Base-by-base conservation (phyloP, 768 basidiomycete species). In the Kockovaella imperatae region DNA sequence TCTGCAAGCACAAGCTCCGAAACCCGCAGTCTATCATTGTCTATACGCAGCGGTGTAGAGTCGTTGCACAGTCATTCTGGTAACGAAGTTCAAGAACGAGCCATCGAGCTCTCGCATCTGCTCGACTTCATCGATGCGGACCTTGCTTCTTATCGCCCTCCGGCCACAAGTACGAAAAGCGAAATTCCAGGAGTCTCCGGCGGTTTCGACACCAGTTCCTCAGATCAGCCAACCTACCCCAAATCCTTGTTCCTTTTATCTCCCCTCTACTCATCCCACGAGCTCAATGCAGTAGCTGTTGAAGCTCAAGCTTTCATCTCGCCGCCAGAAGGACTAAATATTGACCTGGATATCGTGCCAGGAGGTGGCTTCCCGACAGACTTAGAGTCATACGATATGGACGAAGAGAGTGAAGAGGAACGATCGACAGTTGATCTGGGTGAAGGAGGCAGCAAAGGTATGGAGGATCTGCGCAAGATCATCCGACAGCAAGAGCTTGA, bases 41-140 rank as follows among this genome's bases (percentile, higher is more conserved):
- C n/a, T n/a, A n/a, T n/a, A n/a, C n/a, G n/a, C n/a, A 73, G 69
- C 11, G 78, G 80, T n/a, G 71, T 87, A 45, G 64, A 73, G 14
- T 75, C 76, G 4, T 83, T 89, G 57, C 74, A 78, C 21, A 69
- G 73, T 8, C 83, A 79, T 59, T 71, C 77, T 1, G 78, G 91
- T 60, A 81, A 89, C 38, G 93, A 96, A 62, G 83, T 96, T 10
- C 90, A 95, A 72, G 91, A 97, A 70, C 77, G 93, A 20, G 57
- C 64, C 3, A 35, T 53, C 11, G 69, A 69, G 28, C 28, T 67
- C 0, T 23, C 38, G 2, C 54, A 54, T n/a, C 46, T 71, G 2
- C 47, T 71, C 3, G 51, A 45, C 8, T 64, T 72, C 34, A 51
- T 70, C 2, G 26, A 59, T 8, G 57, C 54, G 4, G 69, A 69